Evolutionary conservation across 192 early-diverging fungal species (phyloP).

Genomic region (Martensiomyces pterosporus): DNA sequence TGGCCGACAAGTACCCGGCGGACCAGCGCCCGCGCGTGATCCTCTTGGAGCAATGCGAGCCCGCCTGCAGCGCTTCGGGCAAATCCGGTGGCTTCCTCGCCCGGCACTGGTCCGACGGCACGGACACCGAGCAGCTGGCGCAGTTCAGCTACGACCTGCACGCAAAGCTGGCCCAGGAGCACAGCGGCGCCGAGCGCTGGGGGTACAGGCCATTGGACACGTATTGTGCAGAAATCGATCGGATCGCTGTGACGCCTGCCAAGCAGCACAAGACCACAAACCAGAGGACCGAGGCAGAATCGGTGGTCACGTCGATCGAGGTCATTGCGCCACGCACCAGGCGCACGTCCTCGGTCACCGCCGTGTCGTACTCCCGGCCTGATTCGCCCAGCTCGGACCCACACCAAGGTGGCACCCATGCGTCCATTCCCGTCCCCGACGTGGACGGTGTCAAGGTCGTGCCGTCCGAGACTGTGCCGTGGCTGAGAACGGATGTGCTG

Average conservation of each 20-base stretch:
- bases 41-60: constrained; percentile 45
- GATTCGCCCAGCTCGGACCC: constrained; percentile 12
- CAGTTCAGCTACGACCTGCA: constrained; percentile 49
- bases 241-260: constrained; percentile 38
- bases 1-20: constrained; percentile 15
- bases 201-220: constrained; percentile 42
- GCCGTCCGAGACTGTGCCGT: constrained; percentile 30
- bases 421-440: constrained; percentile 40
- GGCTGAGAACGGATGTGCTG: constrained; percentile 32
- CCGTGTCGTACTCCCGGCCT: constrained; percentile 16
- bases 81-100: constrained; percentile 50
- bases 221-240: constrained; percentile 44
- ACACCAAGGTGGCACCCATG: constrained; percentile 35
- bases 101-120: constrained; percentile 49
- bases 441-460: constrained; percentile 30
- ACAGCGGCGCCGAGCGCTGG: constrained; percentile 34
- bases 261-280: constrained; percentile 41
- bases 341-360: constrained; percentile 10
- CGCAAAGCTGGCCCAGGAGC: constrained; percentile 36
- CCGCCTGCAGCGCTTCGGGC: constrained; percentile 45
- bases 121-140: constrained; percentile 49
- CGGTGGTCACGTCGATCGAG: constrained; percentile 42
- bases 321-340: constrained; percentile 33
- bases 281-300: constrained; percentile 33
- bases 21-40: constrained; percentile 34